Evolutionary conservation across 2,329 filamentous ascomycete genomes (phyloP).

Genomic region (Epichloe brachyelytri): DNA sequence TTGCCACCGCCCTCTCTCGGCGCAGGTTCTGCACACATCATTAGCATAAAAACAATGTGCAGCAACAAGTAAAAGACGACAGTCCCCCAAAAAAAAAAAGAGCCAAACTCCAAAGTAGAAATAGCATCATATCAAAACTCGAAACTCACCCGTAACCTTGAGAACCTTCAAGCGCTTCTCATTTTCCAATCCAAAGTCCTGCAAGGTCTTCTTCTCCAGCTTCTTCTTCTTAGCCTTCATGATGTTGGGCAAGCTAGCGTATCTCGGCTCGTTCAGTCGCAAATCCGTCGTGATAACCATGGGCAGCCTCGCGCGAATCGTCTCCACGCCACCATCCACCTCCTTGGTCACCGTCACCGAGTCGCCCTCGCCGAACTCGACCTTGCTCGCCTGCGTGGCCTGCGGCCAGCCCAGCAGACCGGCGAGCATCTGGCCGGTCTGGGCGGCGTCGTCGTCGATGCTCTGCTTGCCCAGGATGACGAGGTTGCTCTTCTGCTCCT

Average conservation of each 20-base stretch:
- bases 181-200: constrained; percentile 67
- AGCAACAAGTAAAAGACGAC: not conserved
- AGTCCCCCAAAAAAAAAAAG: too few relatives aligned
- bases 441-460: constrained; percentile 89
- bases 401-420: constrained; percentile 86
- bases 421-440: constrained; percentile 97
- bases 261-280: constrained; percentile 86
- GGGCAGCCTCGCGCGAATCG: constrained; percentile 70
- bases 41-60: not conserved
- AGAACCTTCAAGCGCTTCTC: constrained; percentile 72
- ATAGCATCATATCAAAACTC: not conserved
- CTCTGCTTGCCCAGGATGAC: constrained; percentile 95
- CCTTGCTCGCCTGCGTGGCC: constrained; percentile 82
- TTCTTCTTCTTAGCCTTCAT: constrained; percentile 99
- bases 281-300: constrained; percentile 94
- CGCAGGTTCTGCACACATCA: constrained; percentile 55
- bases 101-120: not conserved
- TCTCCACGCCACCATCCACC: constrained; percentile 92
- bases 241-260: constrained; percentile 91
- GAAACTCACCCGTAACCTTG: constrained; percentile 62
- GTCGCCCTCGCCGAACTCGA: constrained; percentile 61
- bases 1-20: constrained; percentile 86
- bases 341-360: constrained; percentile 70
- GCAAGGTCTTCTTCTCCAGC: constrained; percentile 78
- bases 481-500: constrained; percentile 77